These are phyloP conservation scores for Linum tenue DNA, from an alignment of 345 rosid species.

Conservation along the genomic window DNA sequence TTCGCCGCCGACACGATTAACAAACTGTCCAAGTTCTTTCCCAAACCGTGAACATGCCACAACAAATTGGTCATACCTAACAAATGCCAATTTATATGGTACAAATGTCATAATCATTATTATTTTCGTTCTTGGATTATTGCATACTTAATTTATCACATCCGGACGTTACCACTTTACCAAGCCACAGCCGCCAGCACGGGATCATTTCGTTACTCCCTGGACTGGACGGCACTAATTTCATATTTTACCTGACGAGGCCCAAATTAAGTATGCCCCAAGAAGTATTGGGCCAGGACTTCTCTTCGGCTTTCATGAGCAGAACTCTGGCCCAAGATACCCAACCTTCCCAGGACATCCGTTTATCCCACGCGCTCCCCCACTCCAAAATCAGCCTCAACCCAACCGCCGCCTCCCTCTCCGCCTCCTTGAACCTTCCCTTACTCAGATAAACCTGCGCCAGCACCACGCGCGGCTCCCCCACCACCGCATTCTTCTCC, in stretches of 20 bases:
- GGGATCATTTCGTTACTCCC: no score
- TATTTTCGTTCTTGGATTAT: no score
- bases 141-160: no score
- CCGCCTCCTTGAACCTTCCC: conserved; percentile 64
- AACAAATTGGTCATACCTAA: no score
- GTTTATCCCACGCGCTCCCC: conserved; percentile 95
- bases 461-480: conserved; percentile 74
- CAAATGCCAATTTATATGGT: no score
- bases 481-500: conserved; percentile 66
- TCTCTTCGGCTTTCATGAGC: conserved; percentile 66
- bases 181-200: no score
- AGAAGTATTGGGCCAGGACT: conserved; percentile 66
- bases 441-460: conserved; percentile 48
- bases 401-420: conserved; percentile 52
- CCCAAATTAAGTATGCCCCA: conserved; percentile 82
- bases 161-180: no score
- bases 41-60: no score
- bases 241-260: conserved; percentile 41
- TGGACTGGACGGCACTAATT: no score
- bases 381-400: conserved; percentile 59
- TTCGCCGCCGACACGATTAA: no score
- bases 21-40: no score
- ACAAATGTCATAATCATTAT: no score
- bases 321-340: conserved; percentile 80
- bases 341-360: conserved; percentile 95